Conservation (phyloP, 2,329 filamentous ascomycete genomes). For the Sordariomycetes sp. region DNA sequence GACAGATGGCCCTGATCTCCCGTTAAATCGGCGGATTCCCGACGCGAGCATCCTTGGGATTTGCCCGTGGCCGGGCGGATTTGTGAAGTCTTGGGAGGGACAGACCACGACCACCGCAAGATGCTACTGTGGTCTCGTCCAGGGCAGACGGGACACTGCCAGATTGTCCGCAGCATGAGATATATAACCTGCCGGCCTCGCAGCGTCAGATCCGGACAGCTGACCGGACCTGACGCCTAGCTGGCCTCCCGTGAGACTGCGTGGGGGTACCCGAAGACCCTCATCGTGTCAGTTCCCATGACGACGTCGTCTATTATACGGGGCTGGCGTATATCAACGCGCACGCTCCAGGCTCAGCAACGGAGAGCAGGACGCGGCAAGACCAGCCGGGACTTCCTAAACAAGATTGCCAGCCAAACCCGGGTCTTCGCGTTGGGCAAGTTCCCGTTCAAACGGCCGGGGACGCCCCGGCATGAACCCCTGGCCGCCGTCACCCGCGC, state of each 20-base stretch:
- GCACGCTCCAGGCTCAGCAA: not conserved
- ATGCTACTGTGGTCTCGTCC: not conserved
- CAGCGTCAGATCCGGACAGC: not conserved
- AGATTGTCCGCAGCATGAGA: not conserved
- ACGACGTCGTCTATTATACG: not conserved
- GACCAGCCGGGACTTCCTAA: conserved; percentile 4
- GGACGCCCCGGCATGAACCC: not conserved
- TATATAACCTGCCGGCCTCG: not conserved
- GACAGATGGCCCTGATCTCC: conserved; percentile 3
- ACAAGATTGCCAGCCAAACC: conserved; percentile 2
- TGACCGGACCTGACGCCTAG: not conserved
- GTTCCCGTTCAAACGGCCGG: not conserved
- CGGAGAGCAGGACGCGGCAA: not conserved
- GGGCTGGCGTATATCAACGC: not conserved
- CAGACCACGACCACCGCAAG: not conserved
- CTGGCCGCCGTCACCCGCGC: not conserved
- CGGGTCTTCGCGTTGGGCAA: conserved; percentile 1
- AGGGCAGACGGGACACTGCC: not conserved
- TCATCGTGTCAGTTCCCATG: not conserved
- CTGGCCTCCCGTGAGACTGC: not conserved
- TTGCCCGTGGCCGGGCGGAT: not conserved
- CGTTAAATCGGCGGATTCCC: conserved; percentile 2
- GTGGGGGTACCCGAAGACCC: not conserved
- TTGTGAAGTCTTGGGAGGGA: too few relatives aligned
- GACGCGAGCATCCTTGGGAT: not conserved